Conservation (phyloP, 139 green algal species). For the Chlamydomonas applanata region DNA sequence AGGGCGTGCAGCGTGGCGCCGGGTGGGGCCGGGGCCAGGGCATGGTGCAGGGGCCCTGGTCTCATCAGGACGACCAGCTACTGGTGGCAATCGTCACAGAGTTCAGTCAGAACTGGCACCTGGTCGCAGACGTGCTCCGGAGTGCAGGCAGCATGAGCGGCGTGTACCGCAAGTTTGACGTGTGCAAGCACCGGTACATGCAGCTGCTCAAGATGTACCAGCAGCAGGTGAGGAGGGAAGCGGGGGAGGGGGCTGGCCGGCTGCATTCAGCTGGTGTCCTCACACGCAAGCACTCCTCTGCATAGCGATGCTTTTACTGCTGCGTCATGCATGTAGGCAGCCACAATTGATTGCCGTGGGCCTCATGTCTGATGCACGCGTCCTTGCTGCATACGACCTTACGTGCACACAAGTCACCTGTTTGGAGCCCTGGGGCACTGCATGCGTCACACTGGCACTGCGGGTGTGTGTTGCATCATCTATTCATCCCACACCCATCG, state of each 20-base stretch:
- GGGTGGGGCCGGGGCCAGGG: background rate
- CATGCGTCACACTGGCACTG: background rate
- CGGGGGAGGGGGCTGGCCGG: too few species aligned
- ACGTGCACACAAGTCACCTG: too few species aligned
- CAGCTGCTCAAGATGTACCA: constrained; percentile 15
- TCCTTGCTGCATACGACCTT: too few species aligned
- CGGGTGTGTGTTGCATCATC: background rate
- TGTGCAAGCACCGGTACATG: constrained; percentile 35
- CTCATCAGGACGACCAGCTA: constrained; percentile 21
- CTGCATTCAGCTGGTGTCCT: too few species aligned
- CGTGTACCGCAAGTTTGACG: constrained; percentile 27
- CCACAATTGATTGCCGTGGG: too few species aligned
- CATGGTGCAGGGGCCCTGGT: background rate
- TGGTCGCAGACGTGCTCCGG: constrained; percentile 48
- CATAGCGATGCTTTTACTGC: too few species aligned
- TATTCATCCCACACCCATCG: too few species aligned
- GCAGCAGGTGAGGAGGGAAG: too few species aligned
- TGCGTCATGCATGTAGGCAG: too few species aligned
- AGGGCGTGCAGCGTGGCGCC: constrained; percentile 1
- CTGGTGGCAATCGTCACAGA: constrained; percentile 42
- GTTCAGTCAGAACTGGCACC: constrained; percentile 44
- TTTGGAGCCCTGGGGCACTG: too few species aligned
- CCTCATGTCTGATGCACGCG: too few species aligned
- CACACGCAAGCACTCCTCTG: too few species aligned
- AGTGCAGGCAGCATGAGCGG: constrained; percentile 14